Evolutionary conservation across 129 eudicot genomes (phyloP), one percentile per base, ranked within the genome.

Genomic region (Flaveria brownii): DNA sequence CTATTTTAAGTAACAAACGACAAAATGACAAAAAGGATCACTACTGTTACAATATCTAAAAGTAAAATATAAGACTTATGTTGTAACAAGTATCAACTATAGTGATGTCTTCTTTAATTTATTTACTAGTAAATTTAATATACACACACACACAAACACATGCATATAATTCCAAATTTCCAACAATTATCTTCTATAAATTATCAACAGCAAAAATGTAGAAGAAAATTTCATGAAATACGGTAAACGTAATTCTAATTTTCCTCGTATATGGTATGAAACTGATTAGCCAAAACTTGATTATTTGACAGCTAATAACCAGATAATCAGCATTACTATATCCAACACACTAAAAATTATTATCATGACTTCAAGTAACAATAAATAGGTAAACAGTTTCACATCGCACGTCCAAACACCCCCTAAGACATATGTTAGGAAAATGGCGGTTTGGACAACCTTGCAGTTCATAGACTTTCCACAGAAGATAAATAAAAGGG

Each of bases 391-490:
- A 7, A 52, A 33, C 76, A 36, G 39, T 54, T 52, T 33, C 47
- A 51, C 51, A 50, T 14, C 28, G 1, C 62, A 70, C 45, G 30
- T 71, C 77, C 43, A 30, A 55, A 36, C 51, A 39, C 50, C 52
- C 66, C 25, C 51, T 15, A 11, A 25, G 36, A 73, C 50, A 54
- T 8, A 72, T 36, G 11, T 52, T 72, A 72, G 50, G 51, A 33
- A 72, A 13, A 22, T 39, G 52, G 52, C 77, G 56, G 14, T 55
- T 56, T 36, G 16, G 28, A 33, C 52, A 54, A 13, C 68, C 68
- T 36, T 18, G 55, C 36, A 18, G 57, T 59, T 57, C 69, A 57
- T 56, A 72, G 6, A 39, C 55, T 39, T 39, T 73, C 67, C 41
- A 47, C 23, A 3, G 47, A 78, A 67, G 36, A 26, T 25, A 54